Conservation (phyloP, 2,329 filamentous ascomycete genomes). For the Fusarium siculi region DNA sequence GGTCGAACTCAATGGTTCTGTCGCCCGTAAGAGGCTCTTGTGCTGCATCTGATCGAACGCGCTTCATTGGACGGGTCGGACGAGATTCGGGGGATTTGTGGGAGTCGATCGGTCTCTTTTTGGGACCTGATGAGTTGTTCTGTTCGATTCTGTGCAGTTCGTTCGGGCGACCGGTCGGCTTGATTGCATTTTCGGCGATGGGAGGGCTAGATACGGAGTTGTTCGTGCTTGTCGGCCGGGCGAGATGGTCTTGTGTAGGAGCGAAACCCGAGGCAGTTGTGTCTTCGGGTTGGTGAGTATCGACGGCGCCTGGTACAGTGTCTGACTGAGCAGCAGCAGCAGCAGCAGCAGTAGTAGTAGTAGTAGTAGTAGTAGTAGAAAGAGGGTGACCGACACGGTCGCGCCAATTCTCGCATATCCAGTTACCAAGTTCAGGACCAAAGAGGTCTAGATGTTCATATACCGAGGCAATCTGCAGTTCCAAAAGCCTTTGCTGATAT, state of each 20-base stretch:
- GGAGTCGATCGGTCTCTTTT: background rate
- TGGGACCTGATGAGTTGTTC: fast-evolving
- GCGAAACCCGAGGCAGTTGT: fast-evolving
- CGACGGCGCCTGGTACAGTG: background rate
- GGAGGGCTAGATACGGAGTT: background rate
- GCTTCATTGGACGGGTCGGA: background rate
- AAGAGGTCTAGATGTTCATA: background rate
- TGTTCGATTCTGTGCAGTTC: background rate
- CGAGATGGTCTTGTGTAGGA: background rate
- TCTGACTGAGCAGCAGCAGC: background rate
- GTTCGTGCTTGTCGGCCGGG: background rate
- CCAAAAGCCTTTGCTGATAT: background rate
- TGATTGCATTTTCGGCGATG: background rate
- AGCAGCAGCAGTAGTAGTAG: background rate
- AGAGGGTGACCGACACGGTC: background rate
- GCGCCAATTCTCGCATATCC: background rate
- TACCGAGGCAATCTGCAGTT: background rate
- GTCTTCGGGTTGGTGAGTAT: fast-evolving
- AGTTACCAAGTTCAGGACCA: background rate
- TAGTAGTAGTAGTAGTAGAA: background rate
- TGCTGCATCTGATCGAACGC: background rate
- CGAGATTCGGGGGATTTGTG: background rate
- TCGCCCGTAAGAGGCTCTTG: background rate
- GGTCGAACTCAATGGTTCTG: background rate
- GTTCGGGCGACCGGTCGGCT: background rate